Base-by-base conservation (phyloP, 2,329 filamentous ascomycete species). In the Aspergillus unguis region DNA sequence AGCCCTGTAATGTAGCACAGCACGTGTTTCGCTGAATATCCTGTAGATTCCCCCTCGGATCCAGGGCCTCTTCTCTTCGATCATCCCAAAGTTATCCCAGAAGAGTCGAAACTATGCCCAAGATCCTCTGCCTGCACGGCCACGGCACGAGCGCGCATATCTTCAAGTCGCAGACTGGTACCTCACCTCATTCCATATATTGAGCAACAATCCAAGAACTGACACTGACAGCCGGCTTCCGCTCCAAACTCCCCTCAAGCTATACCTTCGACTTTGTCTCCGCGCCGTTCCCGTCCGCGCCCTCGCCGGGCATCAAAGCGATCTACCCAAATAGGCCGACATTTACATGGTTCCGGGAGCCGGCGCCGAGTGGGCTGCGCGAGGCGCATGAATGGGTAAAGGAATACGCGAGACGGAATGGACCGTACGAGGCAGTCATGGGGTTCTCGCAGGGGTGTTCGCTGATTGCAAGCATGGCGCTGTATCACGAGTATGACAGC, bases 61-160 rank as follows among this genome's bases (percentile, higher is more conserved):
- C 17, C 17, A 17, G 17, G 17, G 17, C 17, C 17, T 17, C 17
- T 17, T 17, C 17, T 17, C 17, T 17, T 17, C 17, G 17, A 17
- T 17, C 17, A 17, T 17, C 17, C 17, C 1, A 17, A 17, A 17
- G 17, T 17, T 17, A 17, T 17, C 17, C 17, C 17, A 17, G 17
- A 17, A 17, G 17, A 17, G 17, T 17, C 17, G 35, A n/a, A 37
- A 43, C 11, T 9, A 49, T 49, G 47, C 47, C 47, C 9, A 43
- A 25, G 10, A 43, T 49, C 26, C 47, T 49, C 47, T 43, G 29
- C 47, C 47, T 49, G 2, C 47, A 49, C 31, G 47, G 47, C 8
- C 47, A 49, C 40, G 47, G 47, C 31, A 49, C 47, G 5, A 49
- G 47, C 32, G 47, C 29, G 7, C 11, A 31, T 2, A 49, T 49